Base-by-base conservation (phyloP, 176 grass and related monocot genomes). In the Carex kokanica region DNA sequence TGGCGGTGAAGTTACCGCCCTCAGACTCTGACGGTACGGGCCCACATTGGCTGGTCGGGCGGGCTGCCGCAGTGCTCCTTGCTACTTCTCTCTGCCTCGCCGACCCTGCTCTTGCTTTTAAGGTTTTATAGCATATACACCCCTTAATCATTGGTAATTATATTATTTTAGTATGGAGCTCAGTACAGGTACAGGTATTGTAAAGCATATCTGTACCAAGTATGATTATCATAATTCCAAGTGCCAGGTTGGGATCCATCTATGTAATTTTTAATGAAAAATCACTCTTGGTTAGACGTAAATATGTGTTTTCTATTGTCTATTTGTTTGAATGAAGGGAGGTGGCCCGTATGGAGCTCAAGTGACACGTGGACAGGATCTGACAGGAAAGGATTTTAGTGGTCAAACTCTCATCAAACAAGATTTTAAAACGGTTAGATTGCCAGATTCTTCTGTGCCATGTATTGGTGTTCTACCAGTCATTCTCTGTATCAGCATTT, bases 361-460 rank as follows among this genome's bases (percentile, higher is more conserved):
- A 86, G 95, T 94, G 82, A 94, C 95, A 1, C 91, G 90, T 25
- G 95, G 95, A 51, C 95, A 94, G 82, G 95, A 94, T 79, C 95
- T 98, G 86, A 88, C 88, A 29, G 95, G 92, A 63, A 98, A 91
- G 83, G 95, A 98, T 86, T 98, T 98, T 84, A 98, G 92, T 45
- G 95, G 95, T 60, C 90, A 83, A 83, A 91, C 90, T 13, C 95
- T 98, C 81, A 74, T 94, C 85, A 94, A 91, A 87, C 95, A 98
- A 84, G 92, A 98, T 85, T 98, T 98, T 84, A 98, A 98, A 86
- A 94, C 95, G 84, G 95, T 94, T 79, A 61, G 64, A 18, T 54
- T 74, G 43, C 17, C 68, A 72, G 2, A 47, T 72, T 23, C 16
- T 72, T 38, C 18, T 43, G 4, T 74, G 21, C 41, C 20, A 27